Evolutionary conservation across 768 basidiomycete genomes (phyloP), one percentile per base, ranked within the genome.

Genomic region (Phaeolepiota aurea): DNA sequence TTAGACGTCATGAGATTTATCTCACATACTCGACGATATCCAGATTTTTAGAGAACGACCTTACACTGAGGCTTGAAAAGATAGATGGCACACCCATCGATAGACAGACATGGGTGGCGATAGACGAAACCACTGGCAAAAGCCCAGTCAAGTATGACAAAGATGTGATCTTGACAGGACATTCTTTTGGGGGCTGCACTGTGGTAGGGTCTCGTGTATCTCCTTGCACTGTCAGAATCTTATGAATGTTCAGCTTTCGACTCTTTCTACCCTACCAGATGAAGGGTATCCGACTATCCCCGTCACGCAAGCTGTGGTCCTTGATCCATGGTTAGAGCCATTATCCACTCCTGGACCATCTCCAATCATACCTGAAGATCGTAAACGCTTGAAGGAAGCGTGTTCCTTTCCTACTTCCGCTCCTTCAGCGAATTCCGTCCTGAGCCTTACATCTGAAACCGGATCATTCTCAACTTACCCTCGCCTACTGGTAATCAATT

Each of bases 311-410:
- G 76, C 71, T 5, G 53, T 91, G 15, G 65, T 82, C 15, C 69
- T 87, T 13, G 89, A 92, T 58, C 89, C 89, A 14, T 91, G 89
- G 88, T 59, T 90, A 5, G 86, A 90, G 42, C 85, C 87, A 13
- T 52, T 88, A 16, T 71, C 79, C 4, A 55, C 66, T 28, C 83
- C 76, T 20, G 79, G 77, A 3, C 79, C 70, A 9, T 44, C 54
- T 15, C 69, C 70, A 22, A 44, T 58, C 15, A 34, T 43, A 20
- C 40, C n/a, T 33, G 19, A 37, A 25, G 28, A 14, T n/a, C n/a
- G n/a, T 9, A 14, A 31, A 31, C n/a, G n/a, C 28, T 10, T 14
- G 28, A 10, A 31, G 28, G 14, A 31, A 31, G 28, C 14, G 28
- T 31, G 28, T 14, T 31, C 9, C 28, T 31, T n/a, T n/a, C n/a